A percentile compares a stretch with the other conserved stretches of the same genome.
phyloP scores from a whole-genome alignment of 2,329 filamentous ascomycete genomes.

The Colletotrichum zoysiae region DNA sequence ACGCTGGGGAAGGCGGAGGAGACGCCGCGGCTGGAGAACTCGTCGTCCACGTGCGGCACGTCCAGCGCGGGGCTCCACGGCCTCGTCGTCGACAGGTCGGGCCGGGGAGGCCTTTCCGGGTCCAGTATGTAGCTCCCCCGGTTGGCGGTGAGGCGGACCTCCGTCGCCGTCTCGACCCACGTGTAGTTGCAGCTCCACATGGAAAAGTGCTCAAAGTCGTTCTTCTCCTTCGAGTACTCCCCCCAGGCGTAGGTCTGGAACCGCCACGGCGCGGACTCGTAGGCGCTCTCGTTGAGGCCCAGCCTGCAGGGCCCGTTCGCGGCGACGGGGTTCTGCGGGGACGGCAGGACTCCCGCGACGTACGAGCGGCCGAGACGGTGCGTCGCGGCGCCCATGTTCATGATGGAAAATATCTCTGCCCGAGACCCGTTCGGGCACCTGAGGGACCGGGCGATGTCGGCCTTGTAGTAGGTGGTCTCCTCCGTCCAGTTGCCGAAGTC shows the following conservation, averaged over 20 bases:
- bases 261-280: not conserved
- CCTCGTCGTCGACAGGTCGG: not conserved
- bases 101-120: constrained; percentile 9
- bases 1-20: not conserved
- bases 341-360: not conserved
- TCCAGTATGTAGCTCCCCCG: constrained; percentile 4
- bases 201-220: not conserved
- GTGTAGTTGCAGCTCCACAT: constrained; percentile 23
- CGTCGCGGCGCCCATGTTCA: not conserved
- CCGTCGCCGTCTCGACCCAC: constrained; percentile 5
- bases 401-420: not conserved
- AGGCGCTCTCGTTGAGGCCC: not conserved
- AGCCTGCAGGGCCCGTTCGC: not conserved
- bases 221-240: not conserved
- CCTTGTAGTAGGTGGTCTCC: constrained; percentile 1
- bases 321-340: not conserved
- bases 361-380: not conserved
- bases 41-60: constrained; percentile 4
- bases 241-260: constrained; percentile 9
- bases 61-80: not conserved
- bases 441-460: not conserved
- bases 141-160: constrained; percentile 1
- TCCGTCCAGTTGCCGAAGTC: not conserved
- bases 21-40: not conserved
- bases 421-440: constrained; percentile 2